Percentiles rank a stretch among this genome's conserved stretches.
Evolutionary conservation across 176 grass and related monocot species (phyloP).

Genomic region (Rhynchospora pubera): DNA sequence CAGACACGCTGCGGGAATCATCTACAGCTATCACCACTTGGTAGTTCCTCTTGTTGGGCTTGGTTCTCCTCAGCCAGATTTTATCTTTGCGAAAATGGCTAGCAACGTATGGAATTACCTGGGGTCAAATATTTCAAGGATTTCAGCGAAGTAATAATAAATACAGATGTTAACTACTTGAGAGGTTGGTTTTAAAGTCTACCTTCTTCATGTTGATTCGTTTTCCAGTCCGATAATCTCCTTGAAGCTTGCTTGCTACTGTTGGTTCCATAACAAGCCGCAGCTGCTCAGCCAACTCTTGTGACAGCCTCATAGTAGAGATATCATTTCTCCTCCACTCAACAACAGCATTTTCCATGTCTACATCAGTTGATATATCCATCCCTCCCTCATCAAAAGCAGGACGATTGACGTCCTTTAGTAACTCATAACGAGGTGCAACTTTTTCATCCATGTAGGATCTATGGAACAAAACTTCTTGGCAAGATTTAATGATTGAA

Average conservation of each 20-base stretch:
- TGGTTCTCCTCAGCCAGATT: slow-evolving; percentile 90
- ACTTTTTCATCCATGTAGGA: slow-evolving; percentile 38
- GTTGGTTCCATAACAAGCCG: slow-evolving; percentile 96
- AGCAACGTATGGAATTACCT: slow-evolving; percentile 97
- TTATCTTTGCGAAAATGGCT: slow-evolving; percentile 87
- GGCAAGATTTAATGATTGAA: slow-evolving; percentile 23
- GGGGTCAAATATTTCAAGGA: neutral
- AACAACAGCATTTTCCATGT: slow-evolving; percentile 32
- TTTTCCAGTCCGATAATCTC: slow-evolving; percentile 99
- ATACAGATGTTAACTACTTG: neutral
- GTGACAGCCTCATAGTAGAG: slow-evolving; percentile 67
- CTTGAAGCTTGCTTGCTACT: slow-evolving; percentile 95
- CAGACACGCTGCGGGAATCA: slow-evolving; percentile 88
- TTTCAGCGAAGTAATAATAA: neutral
- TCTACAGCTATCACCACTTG: slow-evolving; percentile 87
- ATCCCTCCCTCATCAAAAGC: slow-evolving; percentile 28
- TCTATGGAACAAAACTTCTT: slow-evolving; percentile 55
- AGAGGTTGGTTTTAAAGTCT: neutral
- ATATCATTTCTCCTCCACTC: slow-evolving; percentile 74
- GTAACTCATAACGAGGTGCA: slow-evolving; percentile 16
- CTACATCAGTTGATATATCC: slow-evolving; percentile 29
- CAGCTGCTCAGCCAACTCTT: slow-evolving; percentile 89
- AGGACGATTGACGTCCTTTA: slow-evolving; percentile 26
- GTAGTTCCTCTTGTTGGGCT: slow-evolving; percentile 93
- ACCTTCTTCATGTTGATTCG: slow-evolving; percentile 99